Evolutionary conservation across 257 asterid species (phyloP), one percentile per base, ranked within the genome.

Genomic region (Orobanche coerulescens): DNA sequence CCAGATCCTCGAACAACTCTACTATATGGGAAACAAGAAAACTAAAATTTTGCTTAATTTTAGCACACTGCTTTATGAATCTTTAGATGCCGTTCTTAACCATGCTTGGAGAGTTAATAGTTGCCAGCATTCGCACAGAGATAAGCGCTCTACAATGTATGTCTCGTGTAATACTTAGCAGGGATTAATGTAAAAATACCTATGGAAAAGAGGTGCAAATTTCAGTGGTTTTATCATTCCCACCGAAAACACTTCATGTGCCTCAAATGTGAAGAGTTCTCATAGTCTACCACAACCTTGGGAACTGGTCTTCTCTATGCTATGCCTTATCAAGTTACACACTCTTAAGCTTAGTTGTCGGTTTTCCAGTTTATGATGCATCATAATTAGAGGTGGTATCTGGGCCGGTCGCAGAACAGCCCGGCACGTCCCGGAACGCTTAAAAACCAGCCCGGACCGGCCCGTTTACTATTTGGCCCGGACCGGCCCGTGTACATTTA

Each of bases 121-220:
- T 22, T 82, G 72, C 25, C 80, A 70, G 12, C 73, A 58, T 1
- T 85, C 87, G 1, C 94, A 63, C 69, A 84, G 94, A 0, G 89
- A 84, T 22, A 73, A 73, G 34, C 77, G 34, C 77, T 86, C 50
- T 83, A 86, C 75, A 69, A 75, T 0, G 90, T 88, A 28, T 68
- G 65, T 44, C 83, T 86, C 61, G 94, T 95, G 0, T 65, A 78
- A 4, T 77, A 59, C 67, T 76, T 86, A 16, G 79, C 95, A 1
- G 95, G 93, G 22, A 84, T 90, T 73, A 73, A n/a, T n/a, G n/a
- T n/a, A n/a, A n/a, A n/a, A n/a, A n/a, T n/a, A 94, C 20, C 73
- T 81, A 0, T 82, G 90, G 90, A 68, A 67, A 65, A 67, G 67
- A 49, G 97, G 94, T 3, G 87, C 90, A 23, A 83, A 84, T 48